These are phyloP conservation scores for Harrya chromipes DNA, from an alignment of 768 basidiomycete genomes.

Conservation along the genomic window DNA sequence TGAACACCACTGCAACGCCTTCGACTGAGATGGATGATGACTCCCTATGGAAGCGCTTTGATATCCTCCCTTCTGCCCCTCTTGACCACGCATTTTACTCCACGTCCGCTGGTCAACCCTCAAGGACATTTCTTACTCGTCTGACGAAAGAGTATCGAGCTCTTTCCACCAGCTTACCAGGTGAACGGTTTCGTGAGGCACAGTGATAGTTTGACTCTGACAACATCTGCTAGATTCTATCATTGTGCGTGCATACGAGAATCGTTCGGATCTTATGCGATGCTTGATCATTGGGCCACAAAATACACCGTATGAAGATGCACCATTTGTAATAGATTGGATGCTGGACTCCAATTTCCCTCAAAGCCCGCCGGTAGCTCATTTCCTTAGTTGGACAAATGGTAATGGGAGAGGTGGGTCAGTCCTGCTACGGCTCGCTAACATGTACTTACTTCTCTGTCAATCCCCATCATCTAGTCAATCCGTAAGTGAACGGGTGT, in stretches of 20 bases:
- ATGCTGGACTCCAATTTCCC: conserved; percentile 83
- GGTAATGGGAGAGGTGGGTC: conserved; percentile 71
- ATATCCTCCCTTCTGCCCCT: conserved; percentile 71
- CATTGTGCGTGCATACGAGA: conserved; percentile 86
- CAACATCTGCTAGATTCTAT: conserved; percentile 61
- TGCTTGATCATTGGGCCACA: conserved; percentile 89
- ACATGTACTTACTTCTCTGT: neutral
- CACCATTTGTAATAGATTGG: conserved; percentile 95
- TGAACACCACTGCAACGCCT: conserved; percentile 27
- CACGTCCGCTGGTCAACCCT: conserved; percentile 57
- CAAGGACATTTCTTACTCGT: conserved; percentile 72
- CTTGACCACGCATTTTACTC: conserved; percentile 78
- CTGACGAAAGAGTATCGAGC: conserved; percentile 81
- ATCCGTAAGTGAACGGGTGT: conserved; percentile 55
- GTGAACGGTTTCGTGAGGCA: conserved; percentile 39
- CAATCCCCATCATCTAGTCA: conserved; percentile 38
- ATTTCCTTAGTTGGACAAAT: conserved; percentile 93
- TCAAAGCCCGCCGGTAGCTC: conserved; percentile 77
- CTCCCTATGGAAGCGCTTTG: conserved; percentile 77
- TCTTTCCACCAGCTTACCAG: conserved; percentile 76
- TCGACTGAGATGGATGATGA: conserved; percentile 35
- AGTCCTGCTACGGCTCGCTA: neutral
- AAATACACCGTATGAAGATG: conserved; percentile 94
- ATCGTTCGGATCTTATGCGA: conserved; percentile 82
- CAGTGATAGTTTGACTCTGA: conserved; percentile 6